phyloP scores from a whole-genome alignment of 2,329 filamentous ascomycete genomes.

The Colletotrichum ledebouriae region DNA sequence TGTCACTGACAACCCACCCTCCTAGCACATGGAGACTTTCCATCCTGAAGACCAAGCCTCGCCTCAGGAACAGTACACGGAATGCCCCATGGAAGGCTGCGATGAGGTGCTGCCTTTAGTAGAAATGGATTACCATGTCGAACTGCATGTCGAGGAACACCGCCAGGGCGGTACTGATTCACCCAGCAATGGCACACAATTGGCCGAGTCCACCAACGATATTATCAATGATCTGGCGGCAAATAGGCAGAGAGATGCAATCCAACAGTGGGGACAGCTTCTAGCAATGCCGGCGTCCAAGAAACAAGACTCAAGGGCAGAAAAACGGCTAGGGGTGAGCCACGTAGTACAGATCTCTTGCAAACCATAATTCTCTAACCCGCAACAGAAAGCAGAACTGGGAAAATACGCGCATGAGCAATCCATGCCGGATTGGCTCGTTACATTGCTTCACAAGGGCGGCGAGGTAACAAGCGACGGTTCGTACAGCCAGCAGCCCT shows the following conservation, averaged over 20 bases:
- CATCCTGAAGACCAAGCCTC: slow-evolving; percentile 45
- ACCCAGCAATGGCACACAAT: slow-evolving; percentile 10
- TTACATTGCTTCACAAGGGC: slow-evolving; percentile 70
- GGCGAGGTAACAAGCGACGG: slow-evolving; percentile 69
- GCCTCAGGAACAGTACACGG: slow-evolving; percentile 44
- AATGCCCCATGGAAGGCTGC: slow-evolving; percentile 61
- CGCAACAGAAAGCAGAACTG: slow-evolving; percentile 69
- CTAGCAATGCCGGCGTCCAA: slow-evolving; percentile 35
- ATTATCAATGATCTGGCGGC: background rate
- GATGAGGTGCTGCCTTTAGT: slow-evolving; percentile 65
- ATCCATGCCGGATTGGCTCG: slow-evolving; percentile 79
- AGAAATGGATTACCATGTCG: slow-evolving; percentile 70
- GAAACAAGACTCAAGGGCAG: background rate
- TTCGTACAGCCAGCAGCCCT: slow-evolving; percentile 45
- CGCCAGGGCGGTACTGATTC: slow-evolving; percentile 25
- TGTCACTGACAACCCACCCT: background rate
- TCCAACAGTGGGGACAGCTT: slow-evolving; percentile 50
- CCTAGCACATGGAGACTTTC: slow-evolving; percentile 48
- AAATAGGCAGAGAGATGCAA: slow-evolving; percentile 43
- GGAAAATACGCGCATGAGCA: slow-evolving; percentile 81
- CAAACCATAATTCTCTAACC: background rate
- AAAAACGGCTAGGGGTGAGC: slow-evolving; percentile 35
- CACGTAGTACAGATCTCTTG: background rate
- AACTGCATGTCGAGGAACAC: slow-evolving; percentile 66
- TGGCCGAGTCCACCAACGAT: background rate